Base-by-base conservation (phyloP, 2,329 filamentous ascomycete species). In the Fusarium algeriense region DNA sequence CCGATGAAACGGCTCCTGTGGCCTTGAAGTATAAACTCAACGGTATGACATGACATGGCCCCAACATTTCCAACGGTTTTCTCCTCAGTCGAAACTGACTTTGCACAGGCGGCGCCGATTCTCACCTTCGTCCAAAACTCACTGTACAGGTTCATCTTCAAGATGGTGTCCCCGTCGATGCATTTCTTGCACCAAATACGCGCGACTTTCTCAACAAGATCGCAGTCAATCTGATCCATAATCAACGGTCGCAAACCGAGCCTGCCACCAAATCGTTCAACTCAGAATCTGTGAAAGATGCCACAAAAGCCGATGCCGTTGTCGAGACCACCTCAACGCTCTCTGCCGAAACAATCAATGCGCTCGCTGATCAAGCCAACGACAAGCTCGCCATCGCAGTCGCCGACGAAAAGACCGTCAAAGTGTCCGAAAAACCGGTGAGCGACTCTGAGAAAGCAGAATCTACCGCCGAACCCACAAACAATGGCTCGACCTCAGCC, bases 161-260 rank as follows among this genome's bases (percentile, higher is more conserved):
- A 58, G 88, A 92, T 72, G 92, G 91, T 17, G 85, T 89, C 32
- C 88, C 91, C 10, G 84, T 93, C 41, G 90, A 93, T 79, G 92
- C 92, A 7, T 87, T 86, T 37, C 81, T 95, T 17, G 90, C 91
- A 14, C 86, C 89, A 1, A 83, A 89, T 40, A 93, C 92, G 2
- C 88, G 87, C 64, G 81, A 84, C 6, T 90, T 92, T 61, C 82
- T 95, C 19, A 85, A 90, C 69, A 86, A 86, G 74, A 84, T 93
- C 40, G 88, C 88, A 13, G 78, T 85, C 40, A 83, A 81, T 63
- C 81, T 86, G 19, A 46, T 69, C 5, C 55, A 58, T 13, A 71
- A 75, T 11, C 64, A 60, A 7, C 52, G 43, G 40, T n/a, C 56
- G 12, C 44, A 59, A 32, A 17, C 34, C 40, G 61, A 68, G 59